phyloP scores from a whole-genome alignment of 1,284 basidiomycete species.

The Schizophyllum amplum region DNA sequence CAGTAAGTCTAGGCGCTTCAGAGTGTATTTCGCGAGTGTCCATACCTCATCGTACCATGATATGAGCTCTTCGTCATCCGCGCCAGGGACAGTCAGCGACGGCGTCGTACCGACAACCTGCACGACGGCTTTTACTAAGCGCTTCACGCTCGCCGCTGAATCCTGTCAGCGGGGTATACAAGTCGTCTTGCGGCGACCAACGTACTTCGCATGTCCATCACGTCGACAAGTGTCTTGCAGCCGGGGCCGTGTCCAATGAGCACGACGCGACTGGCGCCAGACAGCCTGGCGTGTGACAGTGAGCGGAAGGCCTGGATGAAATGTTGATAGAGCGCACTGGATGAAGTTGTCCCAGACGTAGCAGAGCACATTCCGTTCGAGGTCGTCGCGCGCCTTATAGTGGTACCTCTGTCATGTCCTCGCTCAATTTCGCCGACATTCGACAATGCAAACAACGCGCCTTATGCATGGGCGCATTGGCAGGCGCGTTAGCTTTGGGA shows the following conservation, averaged over 20 bases:
- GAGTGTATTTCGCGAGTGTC: constrained; percentile 1
- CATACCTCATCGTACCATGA: constrained; percentile 60
- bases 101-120: constrained; percentile 69
- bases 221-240: constrained; percentile 15
- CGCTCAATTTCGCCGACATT: too few species aligned
- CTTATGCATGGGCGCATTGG: constrained; percentile 5
- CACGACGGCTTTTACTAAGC: constrained; percentile 59
- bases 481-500: constrained; percentile 41
- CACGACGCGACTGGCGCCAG: constrained; percentile 62
- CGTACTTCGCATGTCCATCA: constrained; percentile 6
- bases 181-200: not conserved
- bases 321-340: constrained; percentile 42
- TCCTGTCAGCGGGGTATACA: not conserved
- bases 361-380: constrained; percentile 53
- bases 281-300: constrained; percentile 41
- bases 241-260: constrained; percentile 73
- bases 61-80: constrained; percentile 33
- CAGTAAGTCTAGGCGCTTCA: constrained; percentile 6
- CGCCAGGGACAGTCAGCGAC: constrained; percentile 46
- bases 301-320: constrained; percentile 1
- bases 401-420: constrained; percentile 18
- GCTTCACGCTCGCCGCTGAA: constrained; percentile 44
- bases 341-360: constrained; percentile 97
- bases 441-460: too few species aligned
- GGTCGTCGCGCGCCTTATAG: constrained; percentile 31